Conservation (phyloP, 768 basidiomycete genomes). For the Mycena amicta region DNA sequence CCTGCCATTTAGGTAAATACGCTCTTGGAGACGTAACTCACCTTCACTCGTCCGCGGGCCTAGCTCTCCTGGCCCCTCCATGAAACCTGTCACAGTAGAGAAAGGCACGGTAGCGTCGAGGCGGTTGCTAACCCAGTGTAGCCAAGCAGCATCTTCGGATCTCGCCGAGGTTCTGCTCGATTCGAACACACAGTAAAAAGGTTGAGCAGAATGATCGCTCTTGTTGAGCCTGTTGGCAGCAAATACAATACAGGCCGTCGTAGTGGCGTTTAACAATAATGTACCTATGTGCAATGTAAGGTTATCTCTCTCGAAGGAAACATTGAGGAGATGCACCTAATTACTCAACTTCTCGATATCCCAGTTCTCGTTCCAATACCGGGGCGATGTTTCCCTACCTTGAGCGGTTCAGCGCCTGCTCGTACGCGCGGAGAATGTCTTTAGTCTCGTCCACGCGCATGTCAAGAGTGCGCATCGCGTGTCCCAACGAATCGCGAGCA, state of each 20-base stretch:
- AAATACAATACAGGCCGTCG: not conserved
- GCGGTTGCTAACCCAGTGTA: too few species aligned
- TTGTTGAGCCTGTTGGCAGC: not conserved
- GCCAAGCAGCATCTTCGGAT: too few species aligned
- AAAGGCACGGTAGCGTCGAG: not conserved
- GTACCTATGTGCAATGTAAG: not conserved
- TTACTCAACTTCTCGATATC: too few species aligned
- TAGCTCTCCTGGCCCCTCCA: not conserved
- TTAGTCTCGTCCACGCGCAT: conserved; percentile 18
- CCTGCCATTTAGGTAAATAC: too few species aligned
- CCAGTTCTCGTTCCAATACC: not conserved
- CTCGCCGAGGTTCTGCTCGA: too few species aligned
- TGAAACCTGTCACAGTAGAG: not conserved
- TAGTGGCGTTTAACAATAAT: conserved; percentile 4
- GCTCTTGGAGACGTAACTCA: not conserved
- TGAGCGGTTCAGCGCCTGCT: conserved; percentile 16
- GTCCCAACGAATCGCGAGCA: conserved; percentile 18
- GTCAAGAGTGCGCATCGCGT: conserved; percentile 18
- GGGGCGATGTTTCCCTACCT: not conserved
- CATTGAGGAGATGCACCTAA: not conserved
- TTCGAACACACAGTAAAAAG: too few species aligned
- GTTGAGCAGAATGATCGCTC: not conserved
- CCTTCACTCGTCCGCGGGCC: conserved; percentile 9
- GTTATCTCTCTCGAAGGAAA: not conserved
- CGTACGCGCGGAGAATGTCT: conserved; percentile 21